Base-by-base conservation (phyloP, 352 stramenopile species). In the Globisporangium barbulae region DNA sequence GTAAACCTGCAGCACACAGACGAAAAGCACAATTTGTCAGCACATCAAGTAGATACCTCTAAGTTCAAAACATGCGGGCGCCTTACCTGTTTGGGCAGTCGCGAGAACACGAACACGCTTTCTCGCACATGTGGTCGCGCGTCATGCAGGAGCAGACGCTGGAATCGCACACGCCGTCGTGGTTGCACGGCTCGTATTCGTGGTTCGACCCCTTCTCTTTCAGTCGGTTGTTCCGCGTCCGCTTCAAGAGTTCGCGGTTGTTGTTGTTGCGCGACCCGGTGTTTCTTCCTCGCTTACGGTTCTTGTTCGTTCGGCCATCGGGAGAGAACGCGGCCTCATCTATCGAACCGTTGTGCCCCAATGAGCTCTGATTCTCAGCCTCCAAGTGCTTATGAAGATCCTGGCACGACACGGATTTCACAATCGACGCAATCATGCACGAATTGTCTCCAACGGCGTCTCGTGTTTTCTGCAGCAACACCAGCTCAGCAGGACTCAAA, bases 141-240 rank as follows among this genome's bases (percentile, higher is more conserved):
- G 74, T 77, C 68, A 91, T 89, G 57, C 85, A 94, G n/a, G 81
- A 88, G 65, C 85, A 94, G 41, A 54, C 67, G 0, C 35, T 74
- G 15, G 74, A 70, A 71, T 81, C 63, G 59, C 83, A 92, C 28
- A 72, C 64, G 9, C 85, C 85, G n/a, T 89, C 72, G 61, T 94
- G 85, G 49, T 89, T 85, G 63, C 85, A 94, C 47, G 85, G 85
- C 52, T 91, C 81, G 52, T 90, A 94, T 57, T 92, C 81, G 64
- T 90, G 79, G 56, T 91, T 88, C 4, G 65, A 65, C 17, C 70
- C 65, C 3, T 78, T 89, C 47, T 90, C 78, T 42, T 90, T 85
- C 53, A 88, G 63, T 0, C 75, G 75, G 33, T 91, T 80, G 65
- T 91, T 83, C 44, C 78, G 73, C 8, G 73, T 88, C 39, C 79